These are phyloP conservation scores for Mycocentrospora acerina DNA, from an alignment of 2,329 filamentous ascomycete species.

Conservation along the genomic window DNA sequence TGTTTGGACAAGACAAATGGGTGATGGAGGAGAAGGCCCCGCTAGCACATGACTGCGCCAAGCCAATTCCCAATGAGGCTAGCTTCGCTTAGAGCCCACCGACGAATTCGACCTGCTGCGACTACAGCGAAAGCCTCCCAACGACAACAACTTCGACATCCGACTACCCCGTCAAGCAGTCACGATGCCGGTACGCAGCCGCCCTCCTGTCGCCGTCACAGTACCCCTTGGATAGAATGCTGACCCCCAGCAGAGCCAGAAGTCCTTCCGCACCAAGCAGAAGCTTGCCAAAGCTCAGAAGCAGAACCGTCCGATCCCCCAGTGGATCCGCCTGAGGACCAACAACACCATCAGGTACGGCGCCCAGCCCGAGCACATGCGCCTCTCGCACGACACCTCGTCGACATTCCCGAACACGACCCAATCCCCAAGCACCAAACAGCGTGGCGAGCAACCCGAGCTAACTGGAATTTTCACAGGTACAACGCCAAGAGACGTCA, in stretches of 20 bases:
- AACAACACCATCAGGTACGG: conserved; percentile 99
- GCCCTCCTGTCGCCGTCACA: conserved; percentile 2
- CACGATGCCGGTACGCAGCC: conserved; percentile 43
- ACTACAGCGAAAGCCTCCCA: conserved; percentile 8
- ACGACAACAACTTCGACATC: conserved; percentile 38
- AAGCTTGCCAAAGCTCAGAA: conserved; percentile 99
- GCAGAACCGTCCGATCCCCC: conserved; percentile 99
- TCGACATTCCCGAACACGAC: not conserved
- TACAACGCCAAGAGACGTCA: conserved; percentile 99
- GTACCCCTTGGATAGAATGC: conserved; percentile 1
- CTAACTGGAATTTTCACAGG: conserved; percentile 54
- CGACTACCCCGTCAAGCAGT: conserved; percentile 35
- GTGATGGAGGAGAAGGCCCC: too few relatives aligned
- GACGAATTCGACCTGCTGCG: conserved; percentile 5
- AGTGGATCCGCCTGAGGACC: conserved; percentile 99
- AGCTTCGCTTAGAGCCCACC: conserved; percentile 5
- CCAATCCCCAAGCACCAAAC: conserved; percentile 2
- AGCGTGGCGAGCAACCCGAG: not conserved
- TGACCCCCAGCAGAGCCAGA: conserved; percentile 75
- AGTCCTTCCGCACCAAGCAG: conserved; percentile 99
- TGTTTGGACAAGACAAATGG: too few relatives aligned
- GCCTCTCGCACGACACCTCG: conserved; percentile 4
- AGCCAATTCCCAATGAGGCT: not conserved
- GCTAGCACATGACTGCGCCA: too few relatives aligned
- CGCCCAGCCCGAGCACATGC: conserved; percentile 4